Base-by-base conservation (phyloP, 2,329 filamentous ascomycete genomes). In the Ciborinia camelliae region DNA sequence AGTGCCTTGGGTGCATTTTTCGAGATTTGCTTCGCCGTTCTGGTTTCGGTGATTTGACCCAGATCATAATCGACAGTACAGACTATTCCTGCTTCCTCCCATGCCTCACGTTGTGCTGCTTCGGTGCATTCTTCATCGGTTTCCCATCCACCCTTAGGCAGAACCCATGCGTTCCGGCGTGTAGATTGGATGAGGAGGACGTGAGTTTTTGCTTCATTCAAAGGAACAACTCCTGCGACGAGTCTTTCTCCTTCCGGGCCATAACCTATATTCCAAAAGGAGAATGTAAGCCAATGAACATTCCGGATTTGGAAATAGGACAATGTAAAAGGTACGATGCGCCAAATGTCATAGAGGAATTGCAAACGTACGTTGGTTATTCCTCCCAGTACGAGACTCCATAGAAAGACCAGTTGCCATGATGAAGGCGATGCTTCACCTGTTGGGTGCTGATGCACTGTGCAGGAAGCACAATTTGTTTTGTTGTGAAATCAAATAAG, bases 81-180 rank as follows among this genome's bases (percentile, higher is more conserved):
- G 73, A 90, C 83, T 74, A 98, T 96, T 73, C 95, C 95, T 50
- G 93, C 95, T 80, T 98, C 95, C 80, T 98, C 95, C 95, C 95
- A 98, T 67, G 95, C 95, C 78, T 99, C 95, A 71, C 95, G 82
- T 82, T 89, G 79, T 64, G 95, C 95, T 65, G 95, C 91, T 76
- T 94, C 86, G 68, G 90, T 86, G 68, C 91, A 95, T 68, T 88
- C 86, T 79, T 99, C 95, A 78, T 99, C 95, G 41, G 87, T 89
- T 78, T 99, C 95, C 93, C 95, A 99, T 67, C 95, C 95, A 75
- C 95, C 95, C 77, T 99, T 99, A 67, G 95, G 95, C 66, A 99
- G 83, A 51, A 99, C 95, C 95, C 95, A 99, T 73, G 91, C 91
- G 77, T 91, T 91, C 73, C 92, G 89, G 69, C 91, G 86, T 61